A percentile compares a stretch with the other conserved stretches of the same genome.
Conservation (phyloP, 2,329 filamentous ascomycete species). For the Verticillium longisporum region DNA sequence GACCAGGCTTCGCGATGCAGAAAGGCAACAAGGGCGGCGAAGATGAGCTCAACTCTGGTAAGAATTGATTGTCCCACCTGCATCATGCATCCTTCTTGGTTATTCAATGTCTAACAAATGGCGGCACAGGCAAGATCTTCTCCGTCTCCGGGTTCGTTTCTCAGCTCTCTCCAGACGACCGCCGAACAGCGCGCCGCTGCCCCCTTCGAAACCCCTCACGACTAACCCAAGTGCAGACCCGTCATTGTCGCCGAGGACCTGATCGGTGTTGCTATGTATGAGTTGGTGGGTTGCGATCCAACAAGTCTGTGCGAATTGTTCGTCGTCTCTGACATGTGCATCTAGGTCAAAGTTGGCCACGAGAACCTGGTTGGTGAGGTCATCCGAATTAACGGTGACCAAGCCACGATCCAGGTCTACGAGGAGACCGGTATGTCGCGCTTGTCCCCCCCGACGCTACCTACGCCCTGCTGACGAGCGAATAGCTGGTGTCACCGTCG, state of each 20-base stretch:
- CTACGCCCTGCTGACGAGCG: background rate
- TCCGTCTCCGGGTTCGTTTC: constrained; percentile 53
- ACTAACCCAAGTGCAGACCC: constrained; percentile 45
- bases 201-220: constrained; percentile 3
- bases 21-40: constrained; percentile 27
- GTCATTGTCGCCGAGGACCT: constrained; percentile 97
- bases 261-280: constrained; percentile 99
- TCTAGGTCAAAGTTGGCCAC: constrained; percentile 81
- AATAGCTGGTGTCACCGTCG: constrained; percentile 86
- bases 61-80: background rate
- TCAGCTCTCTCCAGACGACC: constrained; percentile 1
- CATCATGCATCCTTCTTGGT: background rate
- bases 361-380: constrained; percentile 93
- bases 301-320: background rate
- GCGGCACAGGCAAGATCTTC: constrained; percentile 49
- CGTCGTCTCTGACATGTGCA: background rate
- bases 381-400: constrained; percentile 93
- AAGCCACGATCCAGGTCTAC: constrained; percentile 97
- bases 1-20: constrained; percentile 12
- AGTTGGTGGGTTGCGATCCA: constrained; percentile 61
- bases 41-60: constrained; percentile 33
- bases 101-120: background rate
- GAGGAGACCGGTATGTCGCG: constrained; percentile 79
- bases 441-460: background rate
- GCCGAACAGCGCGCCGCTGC: background rate